These are phyloP conservation scores for Astragalus membranaceus DNA, from an alignment of 306 rosid species.

Conservation along the genomic window DNA sequence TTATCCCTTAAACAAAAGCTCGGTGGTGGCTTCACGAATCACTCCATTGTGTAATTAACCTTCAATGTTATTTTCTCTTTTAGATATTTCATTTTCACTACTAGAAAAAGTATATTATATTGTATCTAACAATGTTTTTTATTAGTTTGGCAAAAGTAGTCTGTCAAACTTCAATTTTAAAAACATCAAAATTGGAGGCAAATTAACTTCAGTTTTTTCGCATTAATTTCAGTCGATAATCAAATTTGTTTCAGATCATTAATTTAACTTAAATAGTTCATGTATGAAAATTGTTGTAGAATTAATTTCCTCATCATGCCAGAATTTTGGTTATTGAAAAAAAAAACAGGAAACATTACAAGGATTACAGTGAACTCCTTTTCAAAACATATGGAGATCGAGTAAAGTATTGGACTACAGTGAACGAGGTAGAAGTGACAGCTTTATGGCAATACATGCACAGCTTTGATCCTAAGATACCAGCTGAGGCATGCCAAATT, in stretches of 20 bases:
- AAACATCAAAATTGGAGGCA: too few species aligned
- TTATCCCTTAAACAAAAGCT: not conserved
- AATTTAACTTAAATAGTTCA: not conserved
- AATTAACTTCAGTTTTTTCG: too few species aligned
- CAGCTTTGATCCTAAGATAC: slow-evolving; percentile 15
- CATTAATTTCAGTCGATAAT: too few species aligned
- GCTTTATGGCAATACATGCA: slow-evolving; percentile 19
- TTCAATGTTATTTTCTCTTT: not conserved
- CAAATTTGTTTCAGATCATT: not conserved
- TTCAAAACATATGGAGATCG: slow-evolving; percentile 36
- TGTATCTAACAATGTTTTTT: too few species aligned
- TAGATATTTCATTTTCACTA: not conserved
- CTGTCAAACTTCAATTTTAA: too few species aligned
- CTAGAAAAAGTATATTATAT: too few species aligned
- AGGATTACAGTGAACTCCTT: slow-evolving; percentile 27
- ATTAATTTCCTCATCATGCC: not conserved
- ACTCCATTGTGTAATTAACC: slow-evolving; percentile 24
- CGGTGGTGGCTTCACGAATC: slow-evolving; percentile 4
- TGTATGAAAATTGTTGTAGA: not conserved
- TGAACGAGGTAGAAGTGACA: slow-evolving; percentile 23
- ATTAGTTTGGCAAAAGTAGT: too few species aligned
- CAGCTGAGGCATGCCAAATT: slow-evolving; percentile 10
- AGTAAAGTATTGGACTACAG: slow-evolving; percentile 36
- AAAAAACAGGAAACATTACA: slow-evolving; percentile 26
- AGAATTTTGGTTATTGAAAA: not conserved